Conservation (phyloP, 768 basidiomycete species). For the Boletus edulis region DNA sequence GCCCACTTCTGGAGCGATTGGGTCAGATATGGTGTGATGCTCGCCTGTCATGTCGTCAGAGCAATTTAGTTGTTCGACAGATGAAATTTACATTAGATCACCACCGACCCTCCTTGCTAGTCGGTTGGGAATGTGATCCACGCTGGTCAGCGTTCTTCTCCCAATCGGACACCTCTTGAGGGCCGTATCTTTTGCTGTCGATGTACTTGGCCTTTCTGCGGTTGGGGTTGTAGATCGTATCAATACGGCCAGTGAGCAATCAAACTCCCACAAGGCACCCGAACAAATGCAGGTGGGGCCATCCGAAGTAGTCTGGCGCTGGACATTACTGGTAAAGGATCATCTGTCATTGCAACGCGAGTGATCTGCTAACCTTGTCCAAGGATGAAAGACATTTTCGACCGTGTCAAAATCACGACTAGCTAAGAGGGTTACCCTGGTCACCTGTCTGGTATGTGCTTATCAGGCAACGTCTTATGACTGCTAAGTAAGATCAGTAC, state of each 20-base stretch:
- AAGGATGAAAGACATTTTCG: background rate
- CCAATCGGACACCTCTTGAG: background rate
- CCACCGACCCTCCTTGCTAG: background rate
- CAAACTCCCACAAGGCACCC: background rate
- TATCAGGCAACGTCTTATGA: conserved; percentile 14
- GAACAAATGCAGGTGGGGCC: background rate
- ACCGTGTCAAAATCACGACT: conserved; percentile 7
- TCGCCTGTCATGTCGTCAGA: conserved; percentile 10
- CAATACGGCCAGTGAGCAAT: background rate
- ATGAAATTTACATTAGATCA: background rate
- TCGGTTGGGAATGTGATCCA: background rate
- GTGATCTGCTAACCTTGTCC: conserved; percentile 14
- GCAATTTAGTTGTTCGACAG: background rate
- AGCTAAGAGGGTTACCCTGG: conserved; percentile 22
- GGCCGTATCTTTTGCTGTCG: background rate
- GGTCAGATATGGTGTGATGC: background rate
- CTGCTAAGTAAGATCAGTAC: conserved; percentile 15
- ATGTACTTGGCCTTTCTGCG: background rate
- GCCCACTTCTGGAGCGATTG: background rate
- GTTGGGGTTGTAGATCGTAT: background rate
- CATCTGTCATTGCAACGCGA: background rate
- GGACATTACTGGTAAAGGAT: conserved; percentile 4
- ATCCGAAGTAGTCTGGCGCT: background rate
- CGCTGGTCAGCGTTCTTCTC: background rate
- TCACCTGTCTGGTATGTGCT: conserved; percentile 25